Evolutionary conservation across 1,139 yeast genomes (phyloP).

Genomic region (Scheffersomyces illinoinensis): DNA sequence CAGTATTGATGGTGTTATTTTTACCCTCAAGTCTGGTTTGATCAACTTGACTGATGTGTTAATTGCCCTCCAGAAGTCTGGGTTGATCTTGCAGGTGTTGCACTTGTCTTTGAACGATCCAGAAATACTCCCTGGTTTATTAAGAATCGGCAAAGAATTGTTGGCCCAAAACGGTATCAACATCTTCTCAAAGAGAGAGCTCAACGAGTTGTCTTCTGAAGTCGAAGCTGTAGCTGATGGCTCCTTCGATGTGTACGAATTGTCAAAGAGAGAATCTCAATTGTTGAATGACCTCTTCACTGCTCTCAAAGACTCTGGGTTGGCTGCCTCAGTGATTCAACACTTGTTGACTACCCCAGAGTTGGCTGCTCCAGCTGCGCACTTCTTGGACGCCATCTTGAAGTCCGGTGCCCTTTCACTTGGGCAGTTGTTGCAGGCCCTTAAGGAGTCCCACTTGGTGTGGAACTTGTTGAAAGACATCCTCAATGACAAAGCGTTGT

Average conservation of each 20-base stretch:
- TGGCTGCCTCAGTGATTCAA: constrained; percentile 27
- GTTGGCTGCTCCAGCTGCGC: constrained; percentile 28
- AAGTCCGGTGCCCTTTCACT: constrained; percentile 25
- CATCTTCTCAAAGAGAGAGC: constrained; percentile 11
- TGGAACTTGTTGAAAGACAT: constrained; percentile 19
- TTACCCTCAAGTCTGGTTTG: constrained; percentile 20
- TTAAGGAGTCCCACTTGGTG: constrained; percentile 24
- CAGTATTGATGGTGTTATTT: constrained; percentile 23
- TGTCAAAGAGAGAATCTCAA: constrained; percentile 24
- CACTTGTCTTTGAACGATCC: constrained; percentile 27
- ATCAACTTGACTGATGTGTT: constrained; percentile 27
- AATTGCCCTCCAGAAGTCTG: constrained; percentile 29
- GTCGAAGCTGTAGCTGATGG: background rate
- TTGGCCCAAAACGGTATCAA: constrained; percentile 21
- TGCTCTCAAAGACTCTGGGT: constrained; percentile 32
- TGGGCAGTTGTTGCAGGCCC: constrained; percentile 20
- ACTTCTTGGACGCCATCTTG: constrained; percentile 24
- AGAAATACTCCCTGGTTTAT: constrained; percentile 29
- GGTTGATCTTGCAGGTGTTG: constrained; percentile 26
- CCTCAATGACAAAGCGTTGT: constrained; percentile 19
- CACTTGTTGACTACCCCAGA: constrained; percentile 29
- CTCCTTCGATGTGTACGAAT: background rate
- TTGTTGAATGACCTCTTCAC: constrained; percentile 24
- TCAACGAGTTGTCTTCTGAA: background rate
- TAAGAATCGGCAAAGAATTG: constrained; percentile 24